Percentiles rank a stretch among this genome's conserved stretches.
phyloP scores from a whole-genome alignment of 495 filamentous ascomycete genomes.

The Aspergillus homomorphus region DNA sequence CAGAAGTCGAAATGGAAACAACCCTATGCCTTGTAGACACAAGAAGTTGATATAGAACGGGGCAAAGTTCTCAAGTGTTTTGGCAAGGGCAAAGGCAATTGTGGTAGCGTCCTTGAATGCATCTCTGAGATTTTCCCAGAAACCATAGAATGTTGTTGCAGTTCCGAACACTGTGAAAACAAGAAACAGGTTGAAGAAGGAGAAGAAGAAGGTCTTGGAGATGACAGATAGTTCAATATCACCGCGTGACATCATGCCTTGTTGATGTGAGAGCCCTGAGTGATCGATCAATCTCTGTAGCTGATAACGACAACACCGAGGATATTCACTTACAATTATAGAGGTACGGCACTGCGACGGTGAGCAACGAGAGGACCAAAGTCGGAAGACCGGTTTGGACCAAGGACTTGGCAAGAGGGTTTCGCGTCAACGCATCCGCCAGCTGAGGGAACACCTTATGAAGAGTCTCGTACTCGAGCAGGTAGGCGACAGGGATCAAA shows the following conservation, averaged over 20 bases:
- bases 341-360: conserved; percentile 84
- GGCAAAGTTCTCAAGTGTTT: conserved; percentile 66
- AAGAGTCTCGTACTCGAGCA: conserved; percentile 76
- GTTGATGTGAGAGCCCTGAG: conserved; percentile 70
- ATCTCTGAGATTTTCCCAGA: conserved; percentile 67
- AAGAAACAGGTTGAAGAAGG: conserved; percentile 98
- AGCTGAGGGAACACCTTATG: conserved; percentile 67
- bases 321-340: conserved; percentile 69
- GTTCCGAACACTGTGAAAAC: conserved; percentile 90
- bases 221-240: conserved; percentile 95
- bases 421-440: conserved; percentile 59
- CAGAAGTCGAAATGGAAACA: conserved; percentile 89
- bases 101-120: conserved; percentile 72
- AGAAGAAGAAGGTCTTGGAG: conserved; percentile 99
- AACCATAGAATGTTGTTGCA: conserved; percentile 63
- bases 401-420: conserved; percentile 67
- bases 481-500: conserved; percentile 72
- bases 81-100: conserved; percentile 72
- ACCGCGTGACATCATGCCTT: conserved; percentile 91
- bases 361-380: conserved; percentile 76
- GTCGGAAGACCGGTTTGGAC: conserved; percentile 89
- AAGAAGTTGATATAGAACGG: conserved; percentile 94
- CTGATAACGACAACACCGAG: background rate
- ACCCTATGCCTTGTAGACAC: conserved; percentile 83
- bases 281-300: background rate